Conservation (phyloP, 306 rosid species). For the Prunus dulcis region DNA sequence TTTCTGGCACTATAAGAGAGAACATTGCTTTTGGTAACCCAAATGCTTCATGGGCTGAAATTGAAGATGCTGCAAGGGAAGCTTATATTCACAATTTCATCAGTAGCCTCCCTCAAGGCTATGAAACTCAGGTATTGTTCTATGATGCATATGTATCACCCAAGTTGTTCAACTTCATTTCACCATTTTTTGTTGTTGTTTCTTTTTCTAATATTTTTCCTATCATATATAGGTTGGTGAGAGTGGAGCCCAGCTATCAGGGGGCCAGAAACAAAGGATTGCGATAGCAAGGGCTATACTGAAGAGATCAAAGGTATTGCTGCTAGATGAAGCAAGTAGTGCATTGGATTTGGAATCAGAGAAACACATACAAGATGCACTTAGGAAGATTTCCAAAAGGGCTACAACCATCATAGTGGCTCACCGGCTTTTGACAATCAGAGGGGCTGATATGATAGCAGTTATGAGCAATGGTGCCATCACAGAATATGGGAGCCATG, state of each 20-base stretch:
- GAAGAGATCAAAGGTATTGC: conserved; percentile 65
- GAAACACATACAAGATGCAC: conserved; percentile 69
- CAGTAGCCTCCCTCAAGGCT: conserved; percentile 84
- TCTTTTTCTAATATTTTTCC: background rate
- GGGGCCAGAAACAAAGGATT: conserved; percentile 87
- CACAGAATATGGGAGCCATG: conserved; percentile 74
- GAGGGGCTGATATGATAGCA: conserved; percentile 66
- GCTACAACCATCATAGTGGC: conserved; percentile 81
- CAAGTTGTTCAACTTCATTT: background rate
- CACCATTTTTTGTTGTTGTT: background rate
- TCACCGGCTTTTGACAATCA: conserved; percentile 70
- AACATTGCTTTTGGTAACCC: conserved; percentile 79
- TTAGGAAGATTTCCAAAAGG: conserved; percentile 39
- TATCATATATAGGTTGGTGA: conserved; percentile 54
- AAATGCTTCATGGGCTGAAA: conserved; percentile 73
- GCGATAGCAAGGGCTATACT: conserved; percentile 85
- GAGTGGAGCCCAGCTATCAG: conserved; percentile 78
- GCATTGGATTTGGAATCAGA: conserved; percentile 84
- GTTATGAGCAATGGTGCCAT: conserved; percentile 71
- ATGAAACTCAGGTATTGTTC: conserved; percentile 71
- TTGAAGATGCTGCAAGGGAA: conserved; percentile 78
- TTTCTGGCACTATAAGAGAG: conserved; percentile 76
- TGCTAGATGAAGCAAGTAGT: conserved; percentile 96
- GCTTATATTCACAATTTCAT: conserved; percentile 82
- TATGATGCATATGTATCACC: background rate